Evolutionary conservation across 2,329 filamentous ascomycete species (phyloP).

Genomic region (Fusarium chaquense): DNA sequence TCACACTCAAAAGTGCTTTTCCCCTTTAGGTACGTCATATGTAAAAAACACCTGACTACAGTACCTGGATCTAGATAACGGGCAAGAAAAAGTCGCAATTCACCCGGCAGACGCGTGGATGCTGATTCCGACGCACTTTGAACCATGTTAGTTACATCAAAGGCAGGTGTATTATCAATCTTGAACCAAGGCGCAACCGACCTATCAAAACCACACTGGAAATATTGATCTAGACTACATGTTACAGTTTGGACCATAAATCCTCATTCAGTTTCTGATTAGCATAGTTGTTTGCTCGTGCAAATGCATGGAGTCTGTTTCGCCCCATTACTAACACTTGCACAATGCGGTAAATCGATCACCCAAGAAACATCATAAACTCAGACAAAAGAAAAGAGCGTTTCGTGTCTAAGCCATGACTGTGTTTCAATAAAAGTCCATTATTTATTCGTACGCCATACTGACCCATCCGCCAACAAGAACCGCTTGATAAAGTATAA

Average conservation of each 20-base stretch:
- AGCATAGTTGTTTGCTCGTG: neutral
- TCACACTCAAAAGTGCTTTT: neutral
- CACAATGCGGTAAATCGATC: neutral
- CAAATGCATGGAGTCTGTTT: neutral
- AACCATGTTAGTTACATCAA: neutral
- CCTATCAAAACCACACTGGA: neutral
- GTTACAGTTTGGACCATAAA: neutral
- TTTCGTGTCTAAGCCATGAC: neutral
- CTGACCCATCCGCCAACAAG: neutral
- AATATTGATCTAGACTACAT: neutral
- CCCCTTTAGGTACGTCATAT: neutral
- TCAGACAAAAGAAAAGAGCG: neutral
- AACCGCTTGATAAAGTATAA: neutral
- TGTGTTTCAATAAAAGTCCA: neutral
- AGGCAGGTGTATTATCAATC: neutral
- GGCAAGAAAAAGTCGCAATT: neutral
- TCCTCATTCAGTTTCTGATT: neutral
- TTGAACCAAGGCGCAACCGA: no score
- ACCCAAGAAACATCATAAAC: neutral
- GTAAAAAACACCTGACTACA: neutral
- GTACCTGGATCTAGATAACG: neutral
- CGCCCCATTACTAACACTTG: neutral
- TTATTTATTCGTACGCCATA: constrained; percentile 20
- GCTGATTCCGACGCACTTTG: no score
- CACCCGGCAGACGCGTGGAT: neutral